Evolutionary conservation across 2,329 filamentous ascomycete species (phyloP).

Genomic region (Nothopassalora personata): DNA sequence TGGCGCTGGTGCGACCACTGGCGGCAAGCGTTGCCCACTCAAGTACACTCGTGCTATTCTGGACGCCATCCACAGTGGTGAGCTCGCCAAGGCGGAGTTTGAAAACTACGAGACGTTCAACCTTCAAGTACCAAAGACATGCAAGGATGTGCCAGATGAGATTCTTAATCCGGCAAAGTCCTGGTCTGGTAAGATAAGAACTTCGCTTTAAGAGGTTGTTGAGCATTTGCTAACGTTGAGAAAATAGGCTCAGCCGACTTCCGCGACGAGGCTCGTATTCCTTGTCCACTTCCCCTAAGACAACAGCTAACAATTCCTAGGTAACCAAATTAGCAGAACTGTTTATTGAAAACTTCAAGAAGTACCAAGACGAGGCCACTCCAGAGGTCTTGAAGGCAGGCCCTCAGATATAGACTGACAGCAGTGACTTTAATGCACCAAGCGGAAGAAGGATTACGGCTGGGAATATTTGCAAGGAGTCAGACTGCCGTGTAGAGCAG

Average conservation of each 20-base stretch:
- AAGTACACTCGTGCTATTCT: slow-evolving; percentile 99
- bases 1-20: slow-evolving; percentile 77
- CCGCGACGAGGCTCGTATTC: slow-evolving; percentile 55
- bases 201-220: too few relatives aligned
- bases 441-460: neutral
- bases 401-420: slow-evolving; percentile 25
- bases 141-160: slow-evolving; percentile 82
- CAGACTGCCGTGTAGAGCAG: neutral
- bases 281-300: neutral
- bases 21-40: slow-evolving; percentile 92
- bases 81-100: slow-evolving; percentile 87
- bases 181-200: slow-evolving; percentile 49
- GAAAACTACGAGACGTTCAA: slow-evolving; percentile 97
- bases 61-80: slow-evolving; percentile 94
- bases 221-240: too few relatives aligned
- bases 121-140: slow-evolving; percentile 87
- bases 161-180: slow-evolving; percentile 90
- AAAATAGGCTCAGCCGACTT: slow-evolving; percentile 71
- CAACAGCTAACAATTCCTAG: slow-evolving; percentile 12
- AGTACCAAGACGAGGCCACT: slow-evolving; percentile 66
- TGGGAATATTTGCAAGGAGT: neutral
- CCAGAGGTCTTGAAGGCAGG: slow-evolving; percentile 44
- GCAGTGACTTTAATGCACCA: neutral
- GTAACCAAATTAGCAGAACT: slow-evolving; percentile 84
- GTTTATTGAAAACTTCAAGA: slow-evolving; percentile 97